Evolutionary conservation across 768 basidiomycete species (phyloP).

Genomic region (Rickenella mellea): DNA sequence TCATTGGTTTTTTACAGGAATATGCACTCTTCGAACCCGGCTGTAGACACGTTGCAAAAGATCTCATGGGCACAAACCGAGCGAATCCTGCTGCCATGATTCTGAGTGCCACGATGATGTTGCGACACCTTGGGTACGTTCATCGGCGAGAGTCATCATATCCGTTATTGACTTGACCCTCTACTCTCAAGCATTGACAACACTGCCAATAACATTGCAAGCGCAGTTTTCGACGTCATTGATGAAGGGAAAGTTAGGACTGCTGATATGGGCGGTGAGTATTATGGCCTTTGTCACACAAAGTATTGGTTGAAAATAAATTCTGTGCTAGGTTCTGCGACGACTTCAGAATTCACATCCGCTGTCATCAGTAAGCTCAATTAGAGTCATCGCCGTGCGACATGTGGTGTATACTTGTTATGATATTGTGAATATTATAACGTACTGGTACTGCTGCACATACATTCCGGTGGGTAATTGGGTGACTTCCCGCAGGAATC

Average conservation of each 20-base stretch:
- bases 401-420: too few relatives aligned
- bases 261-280: slow-evolving; percentile 89
- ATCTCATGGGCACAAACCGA: slow-evolving; percentile 93
- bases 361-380: slow-evolving; percentile 81
- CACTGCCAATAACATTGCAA: slow-evolving; percentile 89
- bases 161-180: slow-evolving; percentile 27
- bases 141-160: slow-evolving; percentile 18
- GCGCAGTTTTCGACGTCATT: slow-evolving; percentile 88
- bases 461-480: too few relatives aligned
- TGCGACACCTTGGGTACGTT: slow-evolving; percentile 85
- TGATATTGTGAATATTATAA: too few relatives aligned
- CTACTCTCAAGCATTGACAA: slow-evolving; percentile 63
- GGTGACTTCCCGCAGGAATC: too few relatives aligned
- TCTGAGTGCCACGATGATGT: slow-evolving; percentile 95
- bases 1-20: slow-evolving; percentile 40
- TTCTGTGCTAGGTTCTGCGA: slow-evolving; percentile 55
- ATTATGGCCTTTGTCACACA: neutral
- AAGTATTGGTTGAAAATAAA: slow-evolving; percentile 3
- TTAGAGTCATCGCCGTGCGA: too few relatives aligned
- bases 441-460: too few relatives aligned
- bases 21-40: slow-evolving; percentile 98
- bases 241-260: slow-evolving; percentile 83
- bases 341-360: slow-evolving; percentile 91
- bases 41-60: slow-evolving; percentile 89
- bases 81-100: slow-evolving; percentile 98